phyloP scores from a whole-genome alignment of 305 asterid species.

The Solanum hybrid region DNA sequence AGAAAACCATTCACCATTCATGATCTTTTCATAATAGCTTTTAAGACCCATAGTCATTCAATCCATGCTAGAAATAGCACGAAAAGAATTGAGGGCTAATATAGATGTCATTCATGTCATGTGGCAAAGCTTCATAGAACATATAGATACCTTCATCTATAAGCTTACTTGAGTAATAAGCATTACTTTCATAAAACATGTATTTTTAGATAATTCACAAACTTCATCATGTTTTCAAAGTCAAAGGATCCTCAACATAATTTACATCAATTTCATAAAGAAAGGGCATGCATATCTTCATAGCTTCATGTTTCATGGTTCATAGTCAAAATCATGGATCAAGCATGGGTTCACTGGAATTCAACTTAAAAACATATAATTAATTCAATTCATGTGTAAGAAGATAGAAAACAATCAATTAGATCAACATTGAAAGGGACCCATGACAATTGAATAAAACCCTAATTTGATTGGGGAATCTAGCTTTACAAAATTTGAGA shows the following conservation, averaged over 20 bases:
- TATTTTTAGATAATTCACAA: background rate
- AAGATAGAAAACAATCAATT: too few relatives aligned
- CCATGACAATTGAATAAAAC: background rate
- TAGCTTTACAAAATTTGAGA: background rate
- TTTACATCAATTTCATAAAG: background rate
- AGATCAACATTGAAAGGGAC: background rate
- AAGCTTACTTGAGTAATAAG: background rate
- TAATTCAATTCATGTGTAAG: background rate
- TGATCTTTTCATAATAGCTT: background rate
- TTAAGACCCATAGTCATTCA: background rate
- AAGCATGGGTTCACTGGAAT: background rate
- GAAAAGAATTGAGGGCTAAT: background rate
- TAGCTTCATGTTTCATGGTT: background rate
- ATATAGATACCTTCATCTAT: background rate
- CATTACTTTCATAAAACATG: background rate
- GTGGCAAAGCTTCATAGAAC: background rate
- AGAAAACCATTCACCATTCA: background rate
- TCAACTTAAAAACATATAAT: background rate
- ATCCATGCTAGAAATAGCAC: background rate
- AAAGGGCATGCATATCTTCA: background rate
- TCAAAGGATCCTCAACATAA: background rate
- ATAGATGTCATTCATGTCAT: background rate
- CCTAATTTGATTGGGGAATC: background rate
- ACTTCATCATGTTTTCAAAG: background rate
- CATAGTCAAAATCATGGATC: background rate